Evolutionary conservation across 2,329 filamentous ascomycete genomes (phyloP).

Genomic region (Exophiala viscosa): DNA sequence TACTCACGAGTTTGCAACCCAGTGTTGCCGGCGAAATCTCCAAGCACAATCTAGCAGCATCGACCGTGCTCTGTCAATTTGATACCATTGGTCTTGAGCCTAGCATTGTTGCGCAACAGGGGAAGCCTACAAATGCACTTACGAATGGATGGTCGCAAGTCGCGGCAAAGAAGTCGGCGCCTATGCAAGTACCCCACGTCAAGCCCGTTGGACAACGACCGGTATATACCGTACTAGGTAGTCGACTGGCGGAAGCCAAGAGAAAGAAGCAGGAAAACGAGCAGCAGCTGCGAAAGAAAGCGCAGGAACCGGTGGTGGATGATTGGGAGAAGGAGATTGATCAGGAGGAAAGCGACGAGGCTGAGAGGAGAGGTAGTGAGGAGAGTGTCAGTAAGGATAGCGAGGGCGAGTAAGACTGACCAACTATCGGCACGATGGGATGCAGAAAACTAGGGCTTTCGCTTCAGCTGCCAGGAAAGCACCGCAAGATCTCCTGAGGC

Average conservation of each 20-base stretch:
- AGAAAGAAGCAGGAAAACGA: conserved; percentile 41
- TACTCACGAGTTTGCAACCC: conserved; percentile 45
- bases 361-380: conserved; percentile 4
- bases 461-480: neutral
- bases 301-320: conserved; percentile 36
- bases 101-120: conserved; percentile 43
- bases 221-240: conserved; percentile 32
- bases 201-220: conserved; percentile 36
- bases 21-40: conserved; percentile 42
- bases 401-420: neutral
- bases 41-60: conserved; percentile 42
- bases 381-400: neutral
- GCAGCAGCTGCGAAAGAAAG: conserved; percentile 28
- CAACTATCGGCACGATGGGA: too few relatives aligned
- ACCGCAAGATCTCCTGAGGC: too few relatives aligned
- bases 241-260: conserved; percentile 31
- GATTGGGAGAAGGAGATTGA: conserved; percentile 47
- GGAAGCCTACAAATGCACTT: conserved; percentile 33
- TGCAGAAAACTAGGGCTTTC: too few relatives aligned
- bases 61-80: conserved; percentile 48
- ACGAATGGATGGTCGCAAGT: conserved; percentile 52
- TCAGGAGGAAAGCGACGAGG: conserved; percentile 35
- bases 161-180: conserved; percentile 48
- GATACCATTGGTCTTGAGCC: conserved; percentile 48
- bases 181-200: conserved; percentile 39